Conservation (phyloP, 1,284 basidiomycete species). For the Chalciporus sp. region DNA sequence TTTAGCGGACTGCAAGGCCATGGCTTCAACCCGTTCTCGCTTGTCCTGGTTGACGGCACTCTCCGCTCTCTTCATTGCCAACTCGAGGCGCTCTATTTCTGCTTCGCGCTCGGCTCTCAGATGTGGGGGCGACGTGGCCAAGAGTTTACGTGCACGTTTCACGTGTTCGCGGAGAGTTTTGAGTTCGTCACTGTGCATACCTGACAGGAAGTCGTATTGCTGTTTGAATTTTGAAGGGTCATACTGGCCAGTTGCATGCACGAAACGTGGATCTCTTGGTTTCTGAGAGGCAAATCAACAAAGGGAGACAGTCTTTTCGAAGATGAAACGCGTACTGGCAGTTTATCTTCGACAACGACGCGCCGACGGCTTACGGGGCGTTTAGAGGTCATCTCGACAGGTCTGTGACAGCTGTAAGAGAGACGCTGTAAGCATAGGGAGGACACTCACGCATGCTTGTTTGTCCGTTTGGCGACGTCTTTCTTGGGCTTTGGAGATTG, state of each 20-base stretch:
- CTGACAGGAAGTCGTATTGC: conserved; percentile 81
- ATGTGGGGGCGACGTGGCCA: conserved; percentile 66
- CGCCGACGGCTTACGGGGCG: conserved; percentile 81
- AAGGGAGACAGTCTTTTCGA: neutral
- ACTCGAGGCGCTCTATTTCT: conserved; percentile 78
- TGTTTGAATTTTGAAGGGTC: conserved; percentile 69
- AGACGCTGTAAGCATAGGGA: neutral
- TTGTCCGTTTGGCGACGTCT: conserved; percentile 63
- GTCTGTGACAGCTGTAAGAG: conserved; percentile 48
- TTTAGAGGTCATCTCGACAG: conserved; percentile 84
- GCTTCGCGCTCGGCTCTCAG: conserved; percentile 64
- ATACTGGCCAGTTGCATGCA: conserved; percentile 74
- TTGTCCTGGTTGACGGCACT: conserved; percentile 78
- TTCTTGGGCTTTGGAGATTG: conserved; percentile 43
- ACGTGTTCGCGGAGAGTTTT: conserved; percentile 65
- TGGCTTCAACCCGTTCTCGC: conserved; percentile 68
- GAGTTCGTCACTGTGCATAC: conserved; percentile 71
- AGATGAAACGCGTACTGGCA: conserved; percentile 51
- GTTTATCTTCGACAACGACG: conserved; percentile 73
- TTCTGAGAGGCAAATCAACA: conserved; percentile 46
- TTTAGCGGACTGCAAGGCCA: conserved; percentile 61
- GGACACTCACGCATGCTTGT: conserved; percentile 87
- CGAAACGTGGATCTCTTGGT: conserved; percentile 89
- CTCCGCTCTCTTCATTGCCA: conserved; percentile 76
- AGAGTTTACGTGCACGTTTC: conserved; percentile 68